Evolutionary conservation across 1,284 basidiomycete species (phyloP), one percentile per base, ranked within the genome.

Genomic region (Pseudozyma flocculosa): DNA sequence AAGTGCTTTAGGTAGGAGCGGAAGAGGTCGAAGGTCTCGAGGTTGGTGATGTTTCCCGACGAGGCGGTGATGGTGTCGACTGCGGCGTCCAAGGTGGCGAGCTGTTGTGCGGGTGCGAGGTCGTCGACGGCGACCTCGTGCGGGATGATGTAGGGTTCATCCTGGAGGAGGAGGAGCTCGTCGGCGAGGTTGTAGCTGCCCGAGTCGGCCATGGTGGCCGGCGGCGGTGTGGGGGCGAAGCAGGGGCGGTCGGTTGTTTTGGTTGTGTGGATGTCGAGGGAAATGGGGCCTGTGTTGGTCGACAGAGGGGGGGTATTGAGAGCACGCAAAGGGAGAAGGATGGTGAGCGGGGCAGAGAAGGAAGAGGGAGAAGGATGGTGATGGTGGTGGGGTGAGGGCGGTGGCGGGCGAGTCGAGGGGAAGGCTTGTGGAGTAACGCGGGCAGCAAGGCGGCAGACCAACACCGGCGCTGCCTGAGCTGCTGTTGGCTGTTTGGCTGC

Each of bases 1-100:
- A 68, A 66, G 45, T 72, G 50, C 50, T 75, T 73, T 38, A 76
- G 54, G 43, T 73, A 71, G 37, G 71, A 74, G 10, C 63, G 67
- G 45, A 75, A 53, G 29, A 57, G 45, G 43, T 70, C 61, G 54
- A 59, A 76, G 21, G 56, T 46, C 4, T 61, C 52, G 30, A 48
- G 32, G 18, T 48, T 66, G 18, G 61, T 40, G 39, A 74, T 53
- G 43, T 64, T 59, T 42, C 64, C 68, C 2, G 59, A 50, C 36
- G 50, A 60, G 30, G 58, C 53, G 14, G 70, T 63, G 40, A 73
- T 61, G 32, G 56, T 54, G 43, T 72, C 72, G 50, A 73, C 64
- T 39, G 57, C 55, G 17, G 55, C 38, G 46, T 72, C 66, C 41
- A 72, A 54, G 17, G 54, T 55, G 21, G 63, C 50, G 32, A 57